phyloP scores from a whole-genome alignment of 306 rosid species.

The Trifolium fragiferum region DNA sequence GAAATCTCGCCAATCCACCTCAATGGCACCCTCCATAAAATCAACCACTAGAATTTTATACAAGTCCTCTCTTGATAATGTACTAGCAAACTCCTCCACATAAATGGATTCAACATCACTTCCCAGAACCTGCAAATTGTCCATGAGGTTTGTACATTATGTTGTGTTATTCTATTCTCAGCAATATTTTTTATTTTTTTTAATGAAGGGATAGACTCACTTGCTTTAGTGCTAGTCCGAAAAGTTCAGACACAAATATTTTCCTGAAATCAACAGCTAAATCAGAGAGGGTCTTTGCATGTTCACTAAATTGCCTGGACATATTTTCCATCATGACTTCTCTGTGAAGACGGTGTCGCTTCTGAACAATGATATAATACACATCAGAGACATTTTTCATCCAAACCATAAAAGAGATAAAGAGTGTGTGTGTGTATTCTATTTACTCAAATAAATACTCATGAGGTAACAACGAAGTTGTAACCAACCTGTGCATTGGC shows the following conservation, averaged over 20 bases:
- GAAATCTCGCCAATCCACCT: constrained; percentile 98
- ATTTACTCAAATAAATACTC: neutral
- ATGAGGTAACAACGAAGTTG: neutral
- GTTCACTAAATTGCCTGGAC: constrained; percentile 50
- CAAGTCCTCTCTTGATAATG: constrained; percentile 59
- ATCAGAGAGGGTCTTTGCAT: constrained; percentile 51
- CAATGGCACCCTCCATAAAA: constrained; percentile 88
- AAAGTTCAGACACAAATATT: constrained; percentile 72
- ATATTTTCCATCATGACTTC: constrained; percentile 68
- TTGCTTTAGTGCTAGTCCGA: constrained; percentile 72
- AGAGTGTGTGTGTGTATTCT: neutral
- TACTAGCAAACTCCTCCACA: constrained; percentile 69
- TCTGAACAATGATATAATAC: constrained; percentile 52
- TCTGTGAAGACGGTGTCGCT: constrained; percentile 68
- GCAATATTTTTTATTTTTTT: neutral
- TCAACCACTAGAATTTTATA: constrained; percentile 72
- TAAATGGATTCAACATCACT: constrained; percentile 57
- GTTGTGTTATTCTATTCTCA: neutral
- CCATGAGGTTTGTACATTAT: neutral
- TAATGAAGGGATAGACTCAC: constrained; percentile 51
- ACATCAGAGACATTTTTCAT: constrained; percentile 12
- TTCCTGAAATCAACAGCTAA: constrained; percentile 65
- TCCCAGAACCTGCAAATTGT: constrained; percentile 72
- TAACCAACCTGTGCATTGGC: constrained; percentile 74
- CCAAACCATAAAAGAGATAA: neutral